Evolutionary conservation across 2,329 filamentous ascomycete species (phyloP).

Genomic region (Fusarium tjaetaba): DNA sequence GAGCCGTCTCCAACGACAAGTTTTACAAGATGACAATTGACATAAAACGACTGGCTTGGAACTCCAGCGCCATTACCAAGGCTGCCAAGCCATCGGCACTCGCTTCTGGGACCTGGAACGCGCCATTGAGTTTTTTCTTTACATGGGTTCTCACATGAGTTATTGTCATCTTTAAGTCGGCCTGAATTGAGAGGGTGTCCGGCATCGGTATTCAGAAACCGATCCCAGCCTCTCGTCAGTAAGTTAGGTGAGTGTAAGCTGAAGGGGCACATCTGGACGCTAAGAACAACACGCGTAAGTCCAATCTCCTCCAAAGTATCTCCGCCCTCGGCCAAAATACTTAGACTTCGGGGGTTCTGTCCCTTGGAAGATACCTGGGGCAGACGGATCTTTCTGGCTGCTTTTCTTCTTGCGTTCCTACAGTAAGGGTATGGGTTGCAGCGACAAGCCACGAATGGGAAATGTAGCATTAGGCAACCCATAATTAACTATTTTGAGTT

Average conservation of each 20-base stretch:
- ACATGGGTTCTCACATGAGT: not conserved
- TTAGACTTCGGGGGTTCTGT: slow-evolving; percentile 1
- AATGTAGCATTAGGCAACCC: not conserved
- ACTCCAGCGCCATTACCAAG: not conserved
- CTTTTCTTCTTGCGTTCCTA: not conserved
- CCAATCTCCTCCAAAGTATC: slow-evolving; percentile 9
- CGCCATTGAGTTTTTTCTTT: slow-evolving; percentile 14
- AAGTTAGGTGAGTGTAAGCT: not conserved
- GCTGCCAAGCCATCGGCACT: not conserved
- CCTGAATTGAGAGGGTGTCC: slow-evolving; percentile 6
- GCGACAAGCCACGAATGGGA: slow-evolving; percentile 23
- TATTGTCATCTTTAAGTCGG: not conserved
- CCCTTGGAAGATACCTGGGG: slow-evolving; percentile 17
- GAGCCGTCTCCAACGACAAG: slow-evolving; percentile 3
- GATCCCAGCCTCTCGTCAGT: not conserved
- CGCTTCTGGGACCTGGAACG: not conserved
- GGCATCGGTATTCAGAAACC: slow-evolving; percentile 8
- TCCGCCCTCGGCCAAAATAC: slow-evolving; percentile 6
- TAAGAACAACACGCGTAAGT: slow-evolving; percentile 6
- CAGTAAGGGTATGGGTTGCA: slow-evolving; percentile 10
- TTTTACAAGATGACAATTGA: not conserved
- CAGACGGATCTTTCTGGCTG: not conserved
- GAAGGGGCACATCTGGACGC: not conserved
- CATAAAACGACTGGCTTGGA: not conserved
- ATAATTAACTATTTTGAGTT: slow-evolving; percentile 3